Base-by-base conservation (phyloP, 495 filamentous ascomycete genomes). In the Neurospora sp. region DNA sequence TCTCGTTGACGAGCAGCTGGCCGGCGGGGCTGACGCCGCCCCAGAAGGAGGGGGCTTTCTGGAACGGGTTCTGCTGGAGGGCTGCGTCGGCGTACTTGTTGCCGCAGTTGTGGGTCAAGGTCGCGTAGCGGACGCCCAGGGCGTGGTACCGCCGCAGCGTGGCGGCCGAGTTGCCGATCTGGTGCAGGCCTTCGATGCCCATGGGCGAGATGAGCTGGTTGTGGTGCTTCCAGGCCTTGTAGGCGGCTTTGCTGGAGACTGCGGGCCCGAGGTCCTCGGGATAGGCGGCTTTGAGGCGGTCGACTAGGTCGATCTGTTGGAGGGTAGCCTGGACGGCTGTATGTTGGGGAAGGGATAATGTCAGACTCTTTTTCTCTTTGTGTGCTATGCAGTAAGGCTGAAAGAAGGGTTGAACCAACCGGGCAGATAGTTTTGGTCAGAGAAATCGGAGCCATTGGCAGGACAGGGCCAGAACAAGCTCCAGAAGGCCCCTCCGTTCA, bases 71-170 rank as follows among this genome's bases (percentile, higher is more conserved):
- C 74, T 84, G 83, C 75, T 76, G 77, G 8, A 96, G 80, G 1
- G 96, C 95, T 4, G 93, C 90, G 77, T 98, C 96, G 38, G 94
- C 94, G 81, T 91, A 98, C 40, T 82, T 84, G 80, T 98, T 99
- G 79, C 94, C 92, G 83, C 96, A 99, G 82, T 97, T 97, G 82
- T 96, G 94, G 3, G 93, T 97, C 14, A 99, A 82, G 0, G 95
- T 98, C 8, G 91, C 90, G 75, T 98, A 98, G 53, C 93, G 90
- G 8, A 97, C 94, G n/a, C 95, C 96, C 14, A 96, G 84, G 3
- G 85, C 83, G 78, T 94, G 83, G 79, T 89, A 96, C 8, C 87
- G 84, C 4, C 96, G 90, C 22, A 98, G 85, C 70, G 90, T 92
- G 22, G 93, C 86, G 10, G 91, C 81, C 1, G 90, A 92, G 84